Evolutionary conservation across 2,329 filamentous ascomycete species (phyloP).

Genomic region (Xylariales sp.): DNA sequence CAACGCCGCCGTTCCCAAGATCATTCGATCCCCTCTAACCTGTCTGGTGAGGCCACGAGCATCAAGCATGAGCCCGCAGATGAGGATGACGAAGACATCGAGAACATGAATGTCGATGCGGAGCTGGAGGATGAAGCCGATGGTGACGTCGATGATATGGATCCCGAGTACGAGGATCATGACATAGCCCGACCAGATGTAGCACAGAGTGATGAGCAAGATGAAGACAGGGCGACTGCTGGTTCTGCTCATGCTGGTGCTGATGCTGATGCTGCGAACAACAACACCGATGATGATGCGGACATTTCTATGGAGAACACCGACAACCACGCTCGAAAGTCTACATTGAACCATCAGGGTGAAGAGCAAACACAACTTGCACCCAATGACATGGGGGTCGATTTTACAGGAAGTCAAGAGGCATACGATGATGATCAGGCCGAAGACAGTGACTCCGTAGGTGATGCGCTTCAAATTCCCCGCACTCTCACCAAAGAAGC

Average conservation of each 20-base stretch:
- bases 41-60: background rate
- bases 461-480: too few species aligned
- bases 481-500: too few species aligned
- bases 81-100: conserved; percentile 6
- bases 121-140: conserved; percentile 11
- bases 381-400: conserved; percentile 9
- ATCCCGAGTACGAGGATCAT: too few species aligned
- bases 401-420: too few species aligned
- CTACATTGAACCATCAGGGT: background rate
- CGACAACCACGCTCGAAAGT: background rate
- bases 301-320: background rate
- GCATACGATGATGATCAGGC: too few species aligned
- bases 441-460: background rate
- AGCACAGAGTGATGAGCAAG: too few species aligned
- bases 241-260: background rate
- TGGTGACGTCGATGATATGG: background rate
- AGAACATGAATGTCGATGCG: conserved; percentile 7
- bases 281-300: conserved; percentile 5
- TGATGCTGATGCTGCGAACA: background rate
- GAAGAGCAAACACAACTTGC: background rate
- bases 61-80: conserved; percentile 2
- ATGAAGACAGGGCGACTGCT: background rate
- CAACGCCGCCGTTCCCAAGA: conserved; percentile 5
- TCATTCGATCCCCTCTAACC: background rate
- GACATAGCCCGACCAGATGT: too few species aligned